A percentile compares a stretch with the other conserved stretches of the same genome.
phyloP scores from a whole-genome alignment of 495 filamentous ascomycete genomes.

The Penicillium pancosmium region DNA sequence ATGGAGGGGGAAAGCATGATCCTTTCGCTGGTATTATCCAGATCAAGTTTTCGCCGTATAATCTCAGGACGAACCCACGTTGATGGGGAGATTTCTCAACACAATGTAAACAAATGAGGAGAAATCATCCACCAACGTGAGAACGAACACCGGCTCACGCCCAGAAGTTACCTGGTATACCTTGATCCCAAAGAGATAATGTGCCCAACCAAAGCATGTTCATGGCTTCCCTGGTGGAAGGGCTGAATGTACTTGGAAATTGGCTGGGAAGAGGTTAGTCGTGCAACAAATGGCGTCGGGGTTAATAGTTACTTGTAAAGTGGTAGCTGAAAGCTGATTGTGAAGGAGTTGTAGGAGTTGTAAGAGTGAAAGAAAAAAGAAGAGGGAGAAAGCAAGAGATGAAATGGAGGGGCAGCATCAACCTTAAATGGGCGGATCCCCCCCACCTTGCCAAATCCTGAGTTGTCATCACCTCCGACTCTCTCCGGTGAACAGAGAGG shows the following conservation, averaged over 20 bases:
- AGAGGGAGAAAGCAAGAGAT: constrained; percentile 4
- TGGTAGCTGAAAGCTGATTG: background rate
- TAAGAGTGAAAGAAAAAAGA: constrained; percentile 8
- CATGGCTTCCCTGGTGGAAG: constrained; percentile 44
- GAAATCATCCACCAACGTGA: constrained; percentile 18
- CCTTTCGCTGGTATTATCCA: constrained; percentile 99
- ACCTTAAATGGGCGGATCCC: constrained; percentile 20
- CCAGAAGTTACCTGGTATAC: constrained; percentile 62
- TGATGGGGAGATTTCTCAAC: constrained; percentile 12
- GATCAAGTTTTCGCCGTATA: constrained; percentile 98
- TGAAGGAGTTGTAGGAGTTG: constrained; percentile 8
- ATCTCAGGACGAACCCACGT: constrained; percentile 76
- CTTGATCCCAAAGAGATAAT: constrained; percentile 56
- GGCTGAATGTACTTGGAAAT: constrained; percentile 31
- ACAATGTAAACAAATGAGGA: constrained; percentile 7
- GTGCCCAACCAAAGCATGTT: constrained; percentile 40
- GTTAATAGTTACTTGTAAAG: constrained; percentile 25
- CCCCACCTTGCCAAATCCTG: constrained; percentile 22
- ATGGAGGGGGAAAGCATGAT: constrained; percentile 71
- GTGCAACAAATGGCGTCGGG: background rate
- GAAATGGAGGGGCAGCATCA: constrained; percentile 19
- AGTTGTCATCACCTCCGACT: constrained; percentile 24
- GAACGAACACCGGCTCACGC: constrained; percentile 73
- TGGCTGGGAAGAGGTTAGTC: constrained; percentile 21
- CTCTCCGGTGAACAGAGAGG: constrained; percentile 29